Evolutionary conservation across 345 rosid species (phyloP).

Genomic region (Ceriops decandra): DNA sequence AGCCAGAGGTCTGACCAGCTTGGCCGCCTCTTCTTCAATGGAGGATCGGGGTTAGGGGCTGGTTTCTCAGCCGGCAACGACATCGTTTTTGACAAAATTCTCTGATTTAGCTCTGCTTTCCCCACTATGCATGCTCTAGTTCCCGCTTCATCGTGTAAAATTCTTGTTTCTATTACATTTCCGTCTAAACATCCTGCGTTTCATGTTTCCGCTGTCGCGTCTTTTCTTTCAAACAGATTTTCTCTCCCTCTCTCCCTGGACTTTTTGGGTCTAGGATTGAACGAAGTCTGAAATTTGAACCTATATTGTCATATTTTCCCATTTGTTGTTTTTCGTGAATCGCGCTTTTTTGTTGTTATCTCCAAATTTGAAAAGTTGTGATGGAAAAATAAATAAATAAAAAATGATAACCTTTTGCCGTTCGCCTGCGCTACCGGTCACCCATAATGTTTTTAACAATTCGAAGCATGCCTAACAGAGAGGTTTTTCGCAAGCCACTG

Average conservation of each 20-base stretch:
- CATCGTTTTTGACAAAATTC: constrained; percentile 33
- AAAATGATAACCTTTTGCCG: too few relatives aligned
- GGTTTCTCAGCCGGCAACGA: constrained; percentile 41
- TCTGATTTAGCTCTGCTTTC: constrained; percentile 1
- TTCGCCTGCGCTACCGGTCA: too few relatives aligned
- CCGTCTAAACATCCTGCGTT: background rate
- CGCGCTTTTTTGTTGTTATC: constrained; percentile 30
- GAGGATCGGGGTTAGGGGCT: constrained; percentile 36
- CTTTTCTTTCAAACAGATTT: background rate
- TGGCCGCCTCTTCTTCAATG: constrained; percentile 35
- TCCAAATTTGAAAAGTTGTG: constrained; percentile 6
- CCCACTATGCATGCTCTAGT: background rate
- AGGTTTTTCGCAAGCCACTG: too few relatives aligned
- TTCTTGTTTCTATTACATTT: background rate
- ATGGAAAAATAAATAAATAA: too few relatives aligned
- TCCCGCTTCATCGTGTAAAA: background rate
- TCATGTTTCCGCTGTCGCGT: background rate
- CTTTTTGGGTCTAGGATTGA: constrained; percentile 22
- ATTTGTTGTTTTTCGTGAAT: background rate
- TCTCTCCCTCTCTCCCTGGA: background rate
- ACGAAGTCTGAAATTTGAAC: constrained; percentile 30
- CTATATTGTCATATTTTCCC: background rate
- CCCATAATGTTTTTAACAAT: too few relatives aligned
- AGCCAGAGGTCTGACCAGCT: constrained; percentile 65
- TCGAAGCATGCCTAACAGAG: too few relatives aligned